Evolutionary conservation across 495 filamentous ascomycete species (phyloP).

Genomic region (Polyplosphaeria fusca): DNA sequence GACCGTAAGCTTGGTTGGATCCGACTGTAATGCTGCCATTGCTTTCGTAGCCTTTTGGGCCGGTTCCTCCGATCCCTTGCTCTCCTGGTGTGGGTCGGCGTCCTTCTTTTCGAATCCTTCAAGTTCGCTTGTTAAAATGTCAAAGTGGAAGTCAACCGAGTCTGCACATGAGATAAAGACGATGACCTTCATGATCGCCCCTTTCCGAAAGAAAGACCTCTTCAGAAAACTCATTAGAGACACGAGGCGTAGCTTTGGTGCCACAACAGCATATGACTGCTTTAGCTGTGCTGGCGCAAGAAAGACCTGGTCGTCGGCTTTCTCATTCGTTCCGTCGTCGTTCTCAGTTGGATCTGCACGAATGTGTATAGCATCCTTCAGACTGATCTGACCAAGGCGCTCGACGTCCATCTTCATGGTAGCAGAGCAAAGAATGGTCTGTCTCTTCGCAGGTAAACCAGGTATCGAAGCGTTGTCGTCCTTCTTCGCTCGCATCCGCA

Average conservation of each 20-base stretch:
- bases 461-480: constrained; percentile 41
- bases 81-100: constrained; percentile 14
- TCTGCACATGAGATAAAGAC: constrained; percentile 96
- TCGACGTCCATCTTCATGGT: constrained; percentile 97
- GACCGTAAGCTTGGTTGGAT: constrained; percentile 34
- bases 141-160: constrained; percentile 93
- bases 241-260: constrained; percentile 85
- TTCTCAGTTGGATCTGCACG: constrained; percentile 58
- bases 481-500: constrained; percentile 44
- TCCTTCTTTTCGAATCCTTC: constrained; percentile 33
- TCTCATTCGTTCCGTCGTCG: constrained; percentile 44
- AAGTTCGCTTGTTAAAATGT: constrained; percentile 63
- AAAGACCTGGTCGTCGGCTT: constrained; percentile 58
- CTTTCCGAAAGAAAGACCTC: constrained; percentile 78
- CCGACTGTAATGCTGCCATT: constrained; percentile 25
- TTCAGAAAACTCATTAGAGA: constrained; percentile 79
- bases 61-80: constrained; percentile 8
- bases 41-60: neutral
- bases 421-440: constrained; percentile 90
- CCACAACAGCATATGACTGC: constrained; percentile 80
- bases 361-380: constrained; percentile 89
- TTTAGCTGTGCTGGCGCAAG: constrained; percentile 89
- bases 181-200: constrained; percentile 89
- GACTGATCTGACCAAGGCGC: constrained; percentile 83
- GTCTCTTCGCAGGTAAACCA: constrained; percentile 68